Percentiles rank a stretch among this genome's conserved stretches.
Conservation (phyloP, 2,329 filamentous ascomycete genomes). For the Ceratocystis diversiconidia region DNA sequence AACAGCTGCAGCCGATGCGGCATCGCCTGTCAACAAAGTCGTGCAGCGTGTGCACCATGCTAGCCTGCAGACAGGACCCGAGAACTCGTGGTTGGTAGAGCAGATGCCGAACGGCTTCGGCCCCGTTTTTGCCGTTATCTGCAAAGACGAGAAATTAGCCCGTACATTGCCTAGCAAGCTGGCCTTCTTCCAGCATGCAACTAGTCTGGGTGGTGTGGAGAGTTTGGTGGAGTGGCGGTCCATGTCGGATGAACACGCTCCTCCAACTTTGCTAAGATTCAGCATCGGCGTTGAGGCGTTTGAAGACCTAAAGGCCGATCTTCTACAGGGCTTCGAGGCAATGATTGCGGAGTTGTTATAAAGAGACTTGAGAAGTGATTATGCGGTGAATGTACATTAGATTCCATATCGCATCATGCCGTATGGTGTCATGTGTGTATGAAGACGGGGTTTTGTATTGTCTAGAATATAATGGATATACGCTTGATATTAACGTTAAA, state of each 20-base stretch:
- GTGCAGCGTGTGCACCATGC: conserved; percentile 59
- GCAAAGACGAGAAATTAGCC: conserved; percentile 48
- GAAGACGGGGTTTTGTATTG: neutral
- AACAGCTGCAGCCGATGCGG: conserved; percentile 28
- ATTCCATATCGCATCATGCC: no score
- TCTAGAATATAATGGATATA: neutral
- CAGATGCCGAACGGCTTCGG: conserved; percentile 92
- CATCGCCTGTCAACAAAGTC: conserved; percentile 33
- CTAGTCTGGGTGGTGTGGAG: conserved; percentile 85
- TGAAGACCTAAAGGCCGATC: conserved; percentile 68
- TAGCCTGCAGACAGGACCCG: conserved; percentile 49
- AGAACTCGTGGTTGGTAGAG: conserved; percentile 54
- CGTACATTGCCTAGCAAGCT: conserved; percentile 62
- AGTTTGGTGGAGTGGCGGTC: conserved; percentile 91
- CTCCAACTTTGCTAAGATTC: conserved; percentile 58
- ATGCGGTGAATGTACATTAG: neutral
- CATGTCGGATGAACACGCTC: conserved; percentile 66
- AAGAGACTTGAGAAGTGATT: neutral
- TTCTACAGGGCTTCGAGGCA: conserved; percentile 50
- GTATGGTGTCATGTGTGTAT: neutral
- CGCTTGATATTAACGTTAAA: neutral
- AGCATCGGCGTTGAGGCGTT: conserved; percentile 78
- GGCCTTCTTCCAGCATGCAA: conserved; percentile 81
- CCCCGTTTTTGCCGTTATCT: conserved; percentile 67
- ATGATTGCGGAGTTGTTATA: conserved; percentile 28